Conservation (phyloP, 345 rosid species). For the Salix udensis region DNA sequence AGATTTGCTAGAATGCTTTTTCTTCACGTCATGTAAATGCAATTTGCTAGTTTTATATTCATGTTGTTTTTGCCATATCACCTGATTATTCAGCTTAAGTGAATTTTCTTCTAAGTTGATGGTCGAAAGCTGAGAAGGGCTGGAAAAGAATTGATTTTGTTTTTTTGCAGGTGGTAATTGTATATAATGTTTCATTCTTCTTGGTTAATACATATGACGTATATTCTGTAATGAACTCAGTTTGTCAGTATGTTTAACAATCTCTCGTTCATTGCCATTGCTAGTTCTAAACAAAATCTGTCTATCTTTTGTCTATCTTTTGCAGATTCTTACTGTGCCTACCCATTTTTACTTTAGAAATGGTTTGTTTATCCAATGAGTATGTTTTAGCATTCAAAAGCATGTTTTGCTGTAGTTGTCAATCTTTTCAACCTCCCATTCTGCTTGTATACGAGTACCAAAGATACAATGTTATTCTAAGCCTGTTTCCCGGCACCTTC, state of each 20-base stretch:
- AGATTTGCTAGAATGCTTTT: neutral
- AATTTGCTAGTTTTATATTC: neutral
- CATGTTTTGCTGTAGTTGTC: neutral
- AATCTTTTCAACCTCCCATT: neutral
- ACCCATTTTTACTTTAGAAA: neutral
- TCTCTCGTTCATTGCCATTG: neutral
- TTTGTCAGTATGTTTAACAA: neutral
- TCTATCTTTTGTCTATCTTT: neutral
- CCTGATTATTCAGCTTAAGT: neutral
- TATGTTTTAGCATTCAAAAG: neutral
- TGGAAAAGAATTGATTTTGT: neutral
- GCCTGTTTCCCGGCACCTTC: neutral
- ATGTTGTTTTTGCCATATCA: neutral
- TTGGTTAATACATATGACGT: neutral
- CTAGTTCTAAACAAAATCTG: neutral
- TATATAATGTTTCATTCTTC: neutral
- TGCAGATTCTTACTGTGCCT: neutral
- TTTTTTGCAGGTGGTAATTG: neutral
- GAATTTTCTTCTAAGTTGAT: neutral
- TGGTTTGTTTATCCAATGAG: neutral
- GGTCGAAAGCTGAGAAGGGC: neutral
- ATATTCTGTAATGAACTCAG: neutral
- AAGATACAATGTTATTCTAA: neutral
- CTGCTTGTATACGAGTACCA: neutral
- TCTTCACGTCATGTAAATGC: neutral